These are phyloP conservation scores for Ceratocystis ficicola DNA, from an alignment of 2,329 filamentous ascomycete genomes.

Conservation along the genomic window DNA sequence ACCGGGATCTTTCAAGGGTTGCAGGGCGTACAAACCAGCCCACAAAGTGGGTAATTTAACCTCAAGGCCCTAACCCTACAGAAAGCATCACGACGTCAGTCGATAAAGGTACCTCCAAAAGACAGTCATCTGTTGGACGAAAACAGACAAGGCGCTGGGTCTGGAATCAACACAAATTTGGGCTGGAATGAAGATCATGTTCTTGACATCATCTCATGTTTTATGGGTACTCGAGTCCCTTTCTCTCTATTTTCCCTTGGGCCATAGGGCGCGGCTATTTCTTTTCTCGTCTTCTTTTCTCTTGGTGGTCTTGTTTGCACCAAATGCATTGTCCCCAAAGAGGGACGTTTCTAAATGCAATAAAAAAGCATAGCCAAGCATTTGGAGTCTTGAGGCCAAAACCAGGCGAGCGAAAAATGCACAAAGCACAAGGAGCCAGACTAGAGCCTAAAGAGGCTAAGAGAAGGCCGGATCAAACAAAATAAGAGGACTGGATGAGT, in stretches of 20 bases:
- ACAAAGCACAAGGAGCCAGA: background rate
- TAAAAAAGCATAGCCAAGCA: background rate
- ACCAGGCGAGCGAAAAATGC: background rate
- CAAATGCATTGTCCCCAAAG: background rate
- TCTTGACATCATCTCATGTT: background rate
- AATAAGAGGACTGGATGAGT: background rate
- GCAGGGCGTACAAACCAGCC: constrained; percentile 2
- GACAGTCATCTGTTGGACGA: background rate
- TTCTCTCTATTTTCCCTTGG: background rate
- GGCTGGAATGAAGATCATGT: background rate
- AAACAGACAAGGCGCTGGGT: constrained; percentile 10
- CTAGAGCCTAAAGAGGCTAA: constrained; percentile 4
- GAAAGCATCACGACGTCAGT: background rate
- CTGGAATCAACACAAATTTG: background rate
- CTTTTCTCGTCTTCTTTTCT: background rate
- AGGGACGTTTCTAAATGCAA: background rate
- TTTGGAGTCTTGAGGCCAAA: background rate
- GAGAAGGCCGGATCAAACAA: background rate
- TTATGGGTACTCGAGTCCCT: background rate
- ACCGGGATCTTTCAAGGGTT: background rate
- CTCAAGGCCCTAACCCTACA: constrained; percentile 5
- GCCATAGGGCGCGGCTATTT: background rate
- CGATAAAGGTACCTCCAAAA: background rate
- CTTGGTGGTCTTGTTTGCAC: background rate
- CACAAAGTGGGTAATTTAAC: background rate